Evolutionary conservation across 768 basidiomycete genomes (phyloP), one percentile per base, ranked within the genome.

Genomic region (Calocera viscosa): DNA sequence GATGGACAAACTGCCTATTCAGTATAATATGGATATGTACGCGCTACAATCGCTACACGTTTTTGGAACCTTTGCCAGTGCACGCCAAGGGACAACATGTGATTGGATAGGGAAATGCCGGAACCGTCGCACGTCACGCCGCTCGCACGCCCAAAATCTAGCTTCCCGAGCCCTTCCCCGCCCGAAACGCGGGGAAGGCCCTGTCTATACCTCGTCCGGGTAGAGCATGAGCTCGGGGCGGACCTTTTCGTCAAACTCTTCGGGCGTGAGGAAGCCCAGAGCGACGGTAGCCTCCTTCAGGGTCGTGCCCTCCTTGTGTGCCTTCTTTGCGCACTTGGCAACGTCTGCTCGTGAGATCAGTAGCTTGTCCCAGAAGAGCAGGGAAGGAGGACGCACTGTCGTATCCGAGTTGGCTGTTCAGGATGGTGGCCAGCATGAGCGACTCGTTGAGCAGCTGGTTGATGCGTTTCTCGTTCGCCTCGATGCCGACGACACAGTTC

Each of bases 321-420:
- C 96, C 77, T 98, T 98, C 84, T 99, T 99, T 32, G 96, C 96
- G 73, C 90, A 92, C 79, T 91, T 94, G 64, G 96, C 96, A 64
- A 98, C 96, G 78, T 96, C 94, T 97, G 74, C 47, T 68, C 47
- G 32, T 28, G 47, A 65, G 2, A 19, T 26, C 28, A 70, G 22
- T 53, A 49, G n/a, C 38, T 64, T 17, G 41, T n/a, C n/a, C 10
- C 11, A 17, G 16, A 43, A 11, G 33, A 14, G 34, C 39, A 47
- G 63, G 26, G 38, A 64, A 22, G 47, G 19, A 66, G 81, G 3
- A 73, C 93, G 78, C 72, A 91, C 92, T 96, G 80, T 98, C 96
- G 76, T 97, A 99, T 68, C 96, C 96, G 69, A 98, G 83, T 75
- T 90, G 88, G 73, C 85, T 88, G 84, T 99, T 98, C 72, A 99